Percentiles rank a stretch among this genome's conserved stretches.
phyloP scores from a whole-genome alignment of 768 basidiomycete genomes.

The Punctularia strigosozonata region DNA sequence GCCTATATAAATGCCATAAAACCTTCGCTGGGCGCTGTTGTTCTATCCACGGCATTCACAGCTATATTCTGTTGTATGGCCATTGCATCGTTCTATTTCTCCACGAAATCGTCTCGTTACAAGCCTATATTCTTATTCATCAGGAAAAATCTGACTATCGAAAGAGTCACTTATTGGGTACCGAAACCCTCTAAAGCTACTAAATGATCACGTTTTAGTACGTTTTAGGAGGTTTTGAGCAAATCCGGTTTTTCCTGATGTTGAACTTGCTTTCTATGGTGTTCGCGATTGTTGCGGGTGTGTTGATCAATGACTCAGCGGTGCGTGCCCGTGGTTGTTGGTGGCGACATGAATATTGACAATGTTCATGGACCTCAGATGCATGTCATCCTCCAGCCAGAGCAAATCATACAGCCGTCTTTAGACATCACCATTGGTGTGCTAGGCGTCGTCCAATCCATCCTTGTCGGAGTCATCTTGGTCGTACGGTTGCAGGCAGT shows the following conservation, averaged over 20 bases:
- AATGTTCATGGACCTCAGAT: constrained; percentile 9
- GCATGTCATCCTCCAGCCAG: constrained; percentile 15
- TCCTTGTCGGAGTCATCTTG: constrained; percentile 18
- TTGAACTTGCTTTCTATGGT: not conserved
- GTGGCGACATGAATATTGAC: not conserved
- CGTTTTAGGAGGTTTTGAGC: too few species aligned
- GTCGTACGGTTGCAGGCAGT: constrained; percentile 18
- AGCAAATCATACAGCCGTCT: constrained; percentile 12
- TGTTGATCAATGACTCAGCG: constrained; percentile 6
- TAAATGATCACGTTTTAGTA: too few species aligned
- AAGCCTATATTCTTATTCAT: too few species aligned
- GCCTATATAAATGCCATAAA: too few species aligned
- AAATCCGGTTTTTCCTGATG: not conserved
- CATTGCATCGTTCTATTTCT: too few species aligned
- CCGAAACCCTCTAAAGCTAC: too few species aligned
- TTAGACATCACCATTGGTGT: constrained; percentile 18
- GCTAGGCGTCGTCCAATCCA: constrained; percentile 16
- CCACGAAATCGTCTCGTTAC: too few species aligned
- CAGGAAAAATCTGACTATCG: too few species aligned
- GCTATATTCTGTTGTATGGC: too few species aligned
- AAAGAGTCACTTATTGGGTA: too few species aligned
- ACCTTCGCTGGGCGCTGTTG: too few species aligned
- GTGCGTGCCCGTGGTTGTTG: not conserved
- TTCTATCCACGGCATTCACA: too few species aligned
- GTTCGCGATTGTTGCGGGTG: constrained; percentile 5